Evolutionary conservation across 306 rosid species (phyloP).

Genomic region (Pyrus bretschneideri): DNA sequence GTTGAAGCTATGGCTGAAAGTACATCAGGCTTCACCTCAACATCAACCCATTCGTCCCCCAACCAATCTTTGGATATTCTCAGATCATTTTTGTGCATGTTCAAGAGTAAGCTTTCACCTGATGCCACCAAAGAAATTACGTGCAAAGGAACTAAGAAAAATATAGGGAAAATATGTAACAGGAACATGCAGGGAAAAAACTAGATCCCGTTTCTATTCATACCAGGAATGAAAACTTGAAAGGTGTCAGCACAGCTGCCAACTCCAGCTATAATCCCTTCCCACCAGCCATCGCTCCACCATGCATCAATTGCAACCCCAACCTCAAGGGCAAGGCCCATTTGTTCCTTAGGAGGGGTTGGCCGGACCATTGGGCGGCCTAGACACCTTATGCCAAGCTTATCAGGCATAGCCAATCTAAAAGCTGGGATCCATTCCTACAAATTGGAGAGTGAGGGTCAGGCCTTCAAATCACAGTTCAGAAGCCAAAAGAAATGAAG

Average conservation of each 20-base stretch:
- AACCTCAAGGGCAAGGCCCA: slow-evolving; percentile 37
- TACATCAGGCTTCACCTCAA: slow-evolving; percentile 58
- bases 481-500: background rate
- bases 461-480: background rate
- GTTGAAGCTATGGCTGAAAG: slow-evolving; percentile 37
- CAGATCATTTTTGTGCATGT: slow-evolving; percentile 51
- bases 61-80: slow-evolving; percentile 89
- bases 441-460: slow-evolving; percentile 20
- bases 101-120: slow-evolving; percentile 76
- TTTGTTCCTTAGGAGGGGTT: slow-evolving; percentile 48
- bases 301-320: slow-evolving; percentile 90
- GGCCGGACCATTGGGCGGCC: slow-evolving; percentile 76
- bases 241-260: slow-evolving; percentile 32
- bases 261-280: slow-evolving; percentile 67
- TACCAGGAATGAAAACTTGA: slow-evolving; percentile 80
- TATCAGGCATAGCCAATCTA: slow-evolving; percentile 78
- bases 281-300: slow-evolving; percentile 99
- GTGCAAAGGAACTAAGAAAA: slow-evolving; percentile 2
- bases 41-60: slow-evolving; percentile 64
- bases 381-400: slow-evolving; percentile 75
- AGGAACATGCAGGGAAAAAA: background rate
- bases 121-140: slow-evolving; percentile 13
- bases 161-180: background rate
- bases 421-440: slow-evolving; percentile 90
- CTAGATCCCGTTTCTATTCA: slow-evolving; percentile 6